phyloP scores from a whole-genome alignment of 2,329 filamentous ascomycete species.

The Sordariomycetes sp. region DNA sequence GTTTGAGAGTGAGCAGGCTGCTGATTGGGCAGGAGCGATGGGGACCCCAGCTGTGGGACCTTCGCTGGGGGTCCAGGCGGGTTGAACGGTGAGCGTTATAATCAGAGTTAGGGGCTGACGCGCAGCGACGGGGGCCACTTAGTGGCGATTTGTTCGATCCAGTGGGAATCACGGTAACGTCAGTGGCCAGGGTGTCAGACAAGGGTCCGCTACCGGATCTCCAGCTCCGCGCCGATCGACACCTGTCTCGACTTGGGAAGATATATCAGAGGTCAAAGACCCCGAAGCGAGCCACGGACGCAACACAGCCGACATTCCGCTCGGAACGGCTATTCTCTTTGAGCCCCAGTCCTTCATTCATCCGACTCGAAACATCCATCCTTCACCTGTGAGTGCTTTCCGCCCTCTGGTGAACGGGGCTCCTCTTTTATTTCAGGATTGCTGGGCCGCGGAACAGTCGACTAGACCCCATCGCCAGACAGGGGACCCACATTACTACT shows the following conservation, averaged over 20 bases:
- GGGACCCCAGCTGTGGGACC: background rate
- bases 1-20: background rate
- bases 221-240: background rate
- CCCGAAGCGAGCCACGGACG: background rate
- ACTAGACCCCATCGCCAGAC: background rate
- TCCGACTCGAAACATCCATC: constrained; percentile 1
- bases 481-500: background rate
- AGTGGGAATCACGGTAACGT: no score
- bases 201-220: background rate
- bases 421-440: background rate
- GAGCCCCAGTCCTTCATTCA: background rate
- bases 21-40: background rate
- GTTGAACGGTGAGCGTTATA: no score
- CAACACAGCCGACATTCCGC: background rate
- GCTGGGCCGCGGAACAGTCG: background rate
- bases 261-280: background rate
- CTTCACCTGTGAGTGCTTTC: background rate
- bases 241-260: background rate
- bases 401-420: background rate
- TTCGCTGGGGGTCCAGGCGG: no score
- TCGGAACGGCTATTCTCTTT: background rate
- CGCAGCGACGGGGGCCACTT: no score
- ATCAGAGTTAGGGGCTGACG: no score
- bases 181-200: no score
- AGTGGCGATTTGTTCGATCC: background rate